A percentile compares a stretch with the other conserved stretches of the same genome.
Evolutionary conservation across 2,329 filamentous ascomycete species (phyloP).

Genomic region (Fonsecaea pedrosoi): DNA sequence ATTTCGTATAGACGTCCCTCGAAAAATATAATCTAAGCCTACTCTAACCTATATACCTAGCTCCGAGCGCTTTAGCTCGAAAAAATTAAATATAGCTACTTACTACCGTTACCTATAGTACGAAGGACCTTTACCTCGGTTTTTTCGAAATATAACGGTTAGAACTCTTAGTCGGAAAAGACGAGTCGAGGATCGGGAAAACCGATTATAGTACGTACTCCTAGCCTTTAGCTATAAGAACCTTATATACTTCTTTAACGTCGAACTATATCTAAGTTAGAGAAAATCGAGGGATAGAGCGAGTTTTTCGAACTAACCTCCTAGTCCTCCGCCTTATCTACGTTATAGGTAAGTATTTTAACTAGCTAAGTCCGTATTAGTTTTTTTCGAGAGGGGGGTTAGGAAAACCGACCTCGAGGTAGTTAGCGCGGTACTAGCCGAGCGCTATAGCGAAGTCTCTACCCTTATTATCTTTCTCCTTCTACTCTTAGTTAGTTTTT

Average conservation of each 20-base stretch:
- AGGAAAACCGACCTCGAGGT: background rate
- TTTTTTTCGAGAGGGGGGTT: background rate
- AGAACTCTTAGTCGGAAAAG: background rate
- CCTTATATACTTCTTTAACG: background rate
- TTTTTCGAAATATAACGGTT: background rate
- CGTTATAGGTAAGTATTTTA: background rate
- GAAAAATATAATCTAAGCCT: background rate
- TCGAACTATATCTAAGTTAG: background rate
- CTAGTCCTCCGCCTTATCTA: background rate
- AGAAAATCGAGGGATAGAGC: background rate
- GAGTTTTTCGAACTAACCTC: background rate
- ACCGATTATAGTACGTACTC: background rate
- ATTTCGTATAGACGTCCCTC: too few species aligned
- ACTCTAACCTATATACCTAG: background rate
- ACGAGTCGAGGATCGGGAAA: background rate
- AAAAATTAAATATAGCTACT: background rate
- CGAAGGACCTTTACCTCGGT: too few species aligned
- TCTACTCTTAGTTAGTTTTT: background rate
- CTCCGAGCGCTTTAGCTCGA: background rate
- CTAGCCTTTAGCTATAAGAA: background rate
- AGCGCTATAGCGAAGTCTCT: too few species aligned
- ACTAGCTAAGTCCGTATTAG: background rate
- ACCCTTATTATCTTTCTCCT: too few species aligned
- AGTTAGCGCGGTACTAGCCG: background rate
- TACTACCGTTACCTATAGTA: background rate